phyloP scores from a whole-genome alignment of 148 eudicot species.

The Persicaria maculosa region DNA sequence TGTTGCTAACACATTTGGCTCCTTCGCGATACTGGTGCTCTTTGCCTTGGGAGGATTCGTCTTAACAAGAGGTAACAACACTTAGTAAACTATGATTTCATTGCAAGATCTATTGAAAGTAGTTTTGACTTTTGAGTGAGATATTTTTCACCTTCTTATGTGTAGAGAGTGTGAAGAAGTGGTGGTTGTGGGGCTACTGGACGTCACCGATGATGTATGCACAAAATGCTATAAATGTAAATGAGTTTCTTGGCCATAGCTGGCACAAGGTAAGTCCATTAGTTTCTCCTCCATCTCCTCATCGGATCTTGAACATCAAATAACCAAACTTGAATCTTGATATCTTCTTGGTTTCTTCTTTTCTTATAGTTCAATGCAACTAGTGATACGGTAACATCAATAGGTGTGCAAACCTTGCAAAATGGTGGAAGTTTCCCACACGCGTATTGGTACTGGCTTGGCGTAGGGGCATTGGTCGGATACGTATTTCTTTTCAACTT shows the following conservation, averaged over 20 bases:
- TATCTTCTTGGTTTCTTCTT: neutral
- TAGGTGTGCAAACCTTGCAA: slow-evolving; percentile 16
- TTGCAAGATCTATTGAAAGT: neutral
- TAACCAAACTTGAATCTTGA: neutral
- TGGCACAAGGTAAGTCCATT: slow-evolving; percentile 44
- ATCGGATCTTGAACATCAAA: neutral
- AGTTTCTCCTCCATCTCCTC: neutral
- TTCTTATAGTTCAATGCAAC: neutral
- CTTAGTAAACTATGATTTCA: too few relatives aligned
- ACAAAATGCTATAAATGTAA: slow-evolving; percentile 47
- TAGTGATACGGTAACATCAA: neutral
- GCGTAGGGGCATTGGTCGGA: slow-evolving; percentile 31
- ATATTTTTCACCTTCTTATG: neutral
- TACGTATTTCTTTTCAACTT: slow-evolving; percentile 25
- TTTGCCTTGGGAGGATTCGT: slow-evolving; percentile 33
- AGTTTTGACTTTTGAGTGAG: neutral
- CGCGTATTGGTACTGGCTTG: slow-evolving; percentile 31
- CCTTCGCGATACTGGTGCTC: slow-evolving; percentile 23
- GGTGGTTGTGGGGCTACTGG: slow-evolving; percentile 91
- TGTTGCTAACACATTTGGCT: slow-evolving; percentile 35
- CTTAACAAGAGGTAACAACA: slow-evolving; percentile 27
- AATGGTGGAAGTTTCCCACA: slow-evolving; percentile 24
- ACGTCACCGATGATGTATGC: slow-evolving; percentile 73
- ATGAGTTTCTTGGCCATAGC: slow-evolving; percentile 58
- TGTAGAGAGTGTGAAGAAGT: slow-evolving; percentile 43